Conservation (phyloP, 2,329 filamentous ascomycete species). For the Aspergillus sp. region DNA sequence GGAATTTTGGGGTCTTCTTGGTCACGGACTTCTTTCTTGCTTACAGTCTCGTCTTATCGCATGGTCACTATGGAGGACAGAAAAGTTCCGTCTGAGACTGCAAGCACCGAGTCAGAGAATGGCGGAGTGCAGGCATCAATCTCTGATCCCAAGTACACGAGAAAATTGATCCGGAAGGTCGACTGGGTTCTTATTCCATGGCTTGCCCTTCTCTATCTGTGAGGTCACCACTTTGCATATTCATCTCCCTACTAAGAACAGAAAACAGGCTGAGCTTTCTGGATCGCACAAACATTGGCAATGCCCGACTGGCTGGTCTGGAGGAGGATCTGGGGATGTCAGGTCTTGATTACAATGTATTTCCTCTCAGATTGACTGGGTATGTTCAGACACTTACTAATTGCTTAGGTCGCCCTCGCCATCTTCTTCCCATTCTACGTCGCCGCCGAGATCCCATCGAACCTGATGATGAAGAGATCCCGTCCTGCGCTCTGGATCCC, state of each 20-base stretch:
- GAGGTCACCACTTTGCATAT: not conserved
- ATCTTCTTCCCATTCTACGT: slow-evolving; percentile 43
- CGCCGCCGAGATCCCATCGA: slow-evolving; percentile 41
- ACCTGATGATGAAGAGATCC: slow-evolving; percentile 44
- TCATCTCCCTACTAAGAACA: not conserved
- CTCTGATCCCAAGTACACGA: slow-evolving; percentile 2
- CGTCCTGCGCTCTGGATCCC: slow-evolving; percentile 54
- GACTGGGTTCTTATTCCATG: slow-evolving; percentile 11
- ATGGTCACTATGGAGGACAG: slow-evolving; percentile 4
- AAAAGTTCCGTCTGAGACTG: slow-evolving; percentile 3
- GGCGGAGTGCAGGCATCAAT: not conserved
- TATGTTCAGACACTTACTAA: slow-evolving; percentile 3
- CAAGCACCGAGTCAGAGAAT: slow-evolving; percentile 5
- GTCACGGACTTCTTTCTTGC: not conserved
- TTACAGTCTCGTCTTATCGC: not conserved
- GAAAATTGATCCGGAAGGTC: slow-evolving; percentile 9
- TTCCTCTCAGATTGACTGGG: not conserved
- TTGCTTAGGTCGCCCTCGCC: slow-evolving; percentile 21
- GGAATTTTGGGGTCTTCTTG: not conserved
- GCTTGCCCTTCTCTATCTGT: slow-evolving; percentile 11
- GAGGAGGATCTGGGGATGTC: slow-evolving; percentile 23
- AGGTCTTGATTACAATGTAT: slow-evolving; percentile 33
- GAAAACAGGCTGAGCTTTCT: slow-evolving; percentile 12
- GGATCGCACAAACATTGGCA: slow-evolving; percentile 37
- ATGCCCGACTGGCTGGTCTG: slow-evolving; percentile 33